Evolutionary conservation across 2,329 filamentous ascomycete genomes (phyloP).

Genomic region (Penicillium sp.): DNA sequence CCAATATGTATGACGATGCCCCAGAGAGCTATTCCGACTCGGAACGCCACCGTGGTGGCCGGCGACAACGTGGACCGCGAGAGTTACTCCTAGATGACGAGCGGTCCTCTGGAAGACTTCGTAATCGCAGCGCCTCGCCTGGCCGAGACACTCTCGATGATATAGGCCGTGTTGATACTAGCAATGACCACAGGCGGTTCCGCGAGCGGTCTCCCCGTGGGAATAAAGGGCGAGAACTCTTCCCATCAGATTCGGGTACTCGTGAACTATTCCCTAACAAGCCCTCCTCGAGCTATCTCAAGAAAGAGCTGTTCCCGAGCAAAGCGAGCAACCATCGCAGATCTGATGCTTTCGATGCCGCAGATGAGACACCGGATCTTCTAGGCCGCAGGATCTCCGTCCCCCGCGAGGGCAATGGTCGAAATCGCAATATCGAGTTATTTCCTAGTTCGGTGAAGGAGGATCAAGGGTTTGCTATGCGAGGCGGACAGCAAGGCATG

Average conservation of each 20-base stretch:
- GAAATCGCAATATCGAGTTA: constrained; percentile 41
- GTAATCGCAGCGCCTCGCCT: constrained; percentile 66
- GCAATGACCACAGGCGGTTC: constrained; percentile 44
- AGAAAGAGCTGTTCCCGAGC: constrained; percentile 64
- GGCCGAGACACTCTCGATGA: constrained; percentile 55
- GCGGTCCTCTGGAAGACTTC: constrained; percentile 51
- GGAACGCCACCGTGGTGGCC: constrained; percentile 33
- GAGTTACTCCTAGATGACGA: constrained; percentile 47
- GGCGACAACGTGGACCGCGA: constrained; percentile 34
- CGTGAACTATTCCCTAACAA: constrained; percentile 55
- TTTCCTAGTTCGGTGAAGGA: constrained; percentile 46
- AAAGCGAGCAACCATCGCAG: constrained; percentile 53
- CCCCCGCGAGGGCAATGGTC: constrained; percentile 53
- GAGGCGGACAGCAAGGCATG: constrained; percentile 56
- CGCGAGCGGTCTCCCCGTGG: constrained; percentile 48
- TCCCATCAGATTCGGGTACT: constrained; percentile 53
- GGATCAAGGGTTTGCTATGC: constrained; percentile 43
- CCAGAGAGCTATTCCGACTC: constrained; percentile 33
- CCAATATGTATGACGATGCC: constrained; percentile 80
- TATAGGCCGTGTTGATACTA: constrained; percentile 37
- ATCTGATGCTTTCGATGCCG: constrained; percentile 57
- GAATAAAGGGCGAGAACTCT: constrained; percentile 62
- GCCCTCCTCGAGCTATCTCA: constrained; percentile 46
- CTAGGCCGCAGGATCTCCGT: constrained; percentile 55
- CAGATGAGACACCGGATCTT: constrained; percentile 59